A percentile compares a stretch with the other conserved stretches of the same genome.
Evolutionary conservation across 1,284 basidiomycete species (phyloP).

Genomic region (Phenoliferia sp.): DNA sequence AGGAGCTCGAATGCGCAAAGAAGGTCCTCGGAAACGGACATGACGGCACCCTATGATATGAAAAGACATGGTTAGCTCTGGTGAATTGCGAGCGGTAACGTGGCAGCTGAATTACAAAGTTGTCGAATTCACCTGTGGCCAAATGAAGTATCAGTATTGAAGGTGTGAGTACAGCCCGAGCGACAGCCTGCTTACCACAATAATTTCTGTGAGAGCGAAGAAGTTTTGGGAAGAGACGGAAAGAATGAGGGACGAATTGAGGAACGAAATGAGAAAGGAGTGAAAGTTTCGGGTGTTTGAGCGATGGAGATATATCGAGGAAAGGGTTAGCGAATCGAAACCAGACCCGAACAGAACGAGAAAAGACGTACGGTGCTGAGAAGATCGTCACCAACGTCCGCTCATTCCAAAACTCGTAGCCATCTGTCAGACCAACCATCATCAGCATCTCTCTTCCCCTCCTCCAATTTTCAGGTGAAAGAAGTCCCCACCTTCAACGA

Average conservation of each 20-base stretch:
- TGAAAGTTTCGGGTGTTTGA: too few species aligned
- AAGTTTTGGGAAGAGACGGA: conserved; percentile 51
- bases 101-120: conserved; percentile 63
- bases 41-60: conserved; percentile 52
- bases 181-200: conserved; percentile 69
- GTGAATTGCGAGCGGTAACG: neutral
- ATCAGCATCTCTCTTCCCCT: neutral
- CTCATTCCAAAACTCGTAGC: conserved; percentile 99
- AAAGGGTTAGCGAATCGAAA: too few species aligned
- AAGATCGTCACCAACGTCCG: conserved; percentile 97
- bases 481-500: conserved; percentile 63
- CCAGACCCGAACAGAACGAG: too few species aligned
- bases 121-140: conserved; percentile 73
- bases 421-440: conserved; percentile 44
- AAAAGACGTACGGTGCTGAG: conserved; percentile 81
- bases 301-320: too few species aligned
- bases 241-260: neutral
- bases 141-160: neutral
- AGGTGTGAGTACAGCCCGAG: neutral
- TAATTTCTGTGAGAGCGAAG: too few species aligned
- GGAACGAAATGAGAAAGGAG: neutral
- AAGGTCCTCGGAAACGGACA: conserved; percentile 92
- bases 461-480: neutral
- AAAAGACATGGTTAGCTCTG: neutral
- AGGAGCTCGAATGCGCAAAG: conserved; percentile 96